Conservation (phyloP, 805 yeast genomes). For the Blastobotrys mokoenaii region DNA sequence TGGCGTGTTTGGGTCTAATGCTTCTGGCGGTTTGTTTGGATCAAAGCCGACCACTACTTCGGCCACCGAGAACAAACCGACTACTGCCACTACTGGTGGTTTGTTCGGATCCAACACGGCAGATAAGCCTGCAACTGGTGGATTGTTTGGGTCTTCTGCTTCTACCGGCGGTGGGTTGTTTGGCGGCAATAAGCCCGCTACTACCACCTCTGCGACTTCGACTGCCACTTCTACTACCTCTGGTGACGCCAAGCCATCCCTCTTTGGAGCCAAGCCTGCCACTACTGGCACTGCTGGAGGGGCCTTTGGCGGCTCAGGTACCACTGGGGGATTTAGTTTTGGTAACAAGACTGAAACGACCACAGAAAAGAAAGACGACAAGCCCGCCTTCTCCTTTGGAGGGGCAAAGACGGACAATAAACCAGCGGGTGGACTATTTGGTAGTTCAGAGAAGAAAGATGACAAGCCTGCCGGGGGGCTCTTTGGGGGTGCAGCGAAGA, state of each 20-base stretch:
- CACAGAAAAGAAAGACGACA: conserved; percentile 8
- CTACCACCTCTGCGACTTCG: conserved; percentile 8
- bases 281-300: conserved; percentile 2
- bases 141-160: conserved; percentile 10
- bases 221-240: conserved; percentile 4
- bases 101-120: conserved; percentile 14
- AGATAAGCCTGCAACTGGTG: conserved; percentile 8
- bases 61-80: conserved; percentile 3
- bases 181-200: conserved; percentile 3
- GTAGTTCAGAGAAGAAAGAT: background rate
- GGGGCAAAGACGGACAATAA: conserved; percentile 13
- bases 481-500: conserved; percentile 20
- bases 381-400: conserved; percentile 17
- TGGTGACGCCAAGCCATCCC: conserved; percentile 1
- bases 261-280: conserved; percentile 4
- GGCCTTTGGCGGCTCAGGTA: no score
- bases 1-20: conserved; percentile 3
- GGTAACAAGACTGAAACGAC: conserved; percentile 9
- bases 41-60: conserved; percentile 10
- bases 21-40: conserved; percentile 13
- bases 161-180: conserved; percentile 7
- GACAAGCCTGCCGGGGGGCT: conserved; percentile 20
- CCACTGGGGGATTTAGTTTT: conserved; percentile 5
- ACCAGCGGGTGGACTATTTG: background rate
- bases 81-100: conserved; percentile 8